Evolutionary conservation across 1,139 yeast species (phyloP), one percentile per base, ranked within the genome.

Genomic region (Debaryomyces sp.): DNA sequence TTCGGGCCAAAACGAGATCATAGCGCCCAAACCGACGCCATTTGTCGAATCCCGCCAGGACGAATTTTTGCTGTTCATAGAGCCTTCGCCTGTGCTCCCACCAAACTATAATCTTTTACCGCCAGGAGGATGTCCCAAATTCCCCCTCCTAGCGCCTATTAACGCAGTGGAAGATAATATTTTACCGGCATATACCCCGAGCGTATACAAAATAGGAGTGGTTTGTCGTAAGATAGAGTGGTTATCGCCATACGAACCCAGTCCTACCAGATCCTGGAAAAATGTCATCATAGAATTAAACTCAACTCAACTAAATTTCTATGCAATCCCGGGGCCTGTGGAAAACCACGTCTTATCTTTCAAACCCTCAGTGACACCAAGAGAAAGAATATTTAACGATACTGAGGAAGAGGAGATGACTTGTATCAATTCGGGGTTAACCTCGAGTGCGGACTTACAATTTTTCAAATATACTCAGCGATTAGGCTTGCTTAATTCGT

Each of bases 251-350:
- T 84, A 80, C 58, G 89, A 85, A 56, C 74, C 82, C 4, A 76
- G 89, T 0, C 75, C 82, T 1, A 64, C 75, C 8, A 67, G 90
- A 54, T 75, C 79, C n/a, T 87, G 94, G 94, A 81, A 74, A 58
- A 72, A 77, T 45, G 73, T 75, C 29, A 71, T 87, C 6, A 70
- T 86, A 67, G 94, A 87, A 59, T 67, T 87, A 32, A 87, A 87
- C 66, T 84, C 89, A 2, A 87, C 94, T 1, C 94, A 87, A 66
- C 62, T 87, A 33, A 87, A 87, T 63, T 72, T 87, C 46, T 87
- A 87, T 61, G 53, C 58, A 8, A 64, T 76, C 5, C 80, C 80
- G 1, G 59, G 60, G 36, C 58, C 63, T 46, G 44, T 76, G 49
- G 77, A 73, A 54, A 52, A 63, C 59, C 60, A 63, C 41, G 26